A percentile compares a stretch with the other conserved stretches of the same genome.
These are phyloP conservation scores for Heliamphora exappendiculata DNA, from an alignment of 148 eudicot species.

Conservation along the genomic window DNA sequence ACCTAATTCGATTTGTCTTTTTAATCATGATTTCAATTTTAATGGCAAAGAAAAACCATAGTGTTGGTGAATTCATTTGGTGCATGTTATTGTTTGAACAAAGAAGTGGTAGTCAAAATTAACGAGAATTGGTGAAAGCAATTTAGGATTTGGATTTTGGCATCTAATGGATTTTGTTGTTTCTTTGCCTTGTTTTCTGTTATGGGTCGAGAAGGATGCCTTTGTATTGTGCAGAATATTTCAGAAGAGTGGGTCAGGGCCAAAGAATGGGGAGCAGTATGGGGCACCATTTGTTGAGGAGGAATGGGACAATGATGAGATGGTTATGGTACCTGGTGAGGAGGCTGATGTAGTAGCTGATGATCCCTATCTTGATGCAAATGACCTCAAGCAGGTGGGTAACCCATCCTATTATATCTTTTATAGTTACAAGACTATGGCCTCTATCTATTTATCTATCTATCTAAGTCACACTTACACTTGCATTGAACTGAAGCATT, in stretches of 20 bases:
- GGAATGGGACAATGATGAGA: constrained; percentile 77
- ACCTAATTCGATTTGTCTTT: not conserved
- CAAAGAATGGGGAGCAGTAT: constrained; percentile 91
- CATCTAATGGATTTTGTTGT: not conserved
- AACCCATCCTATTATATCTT: not conserved
- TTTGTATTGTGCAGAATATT: constrained; percentile 84
- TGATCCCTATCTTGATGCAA: constrained; percentile 44
- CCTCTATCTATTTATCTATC: not conserved
- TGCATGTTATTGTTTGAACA: not conserved
- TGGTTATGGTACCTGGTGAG: constrained; percentile 33
- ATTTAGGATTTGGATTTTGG: not conserved
- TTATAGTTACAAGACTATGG: not conserved
- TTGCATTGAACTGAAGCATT: not conserved
- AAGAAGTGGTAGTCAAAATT: not conserved
- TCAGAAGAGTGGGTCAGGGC: constrained; percentile 96
- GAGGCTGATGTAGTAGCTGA: constrained; percentile 42
- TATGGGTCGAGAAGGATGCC: constrained; percentile 55
- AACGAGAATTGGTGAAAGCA: not conserved
- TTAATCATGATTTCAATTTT: not conserved
- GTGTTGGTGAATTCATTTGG: not conserved
- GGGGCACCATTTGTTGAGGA: constrained; percentile 93
- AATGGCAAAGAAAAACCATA: not conserved
- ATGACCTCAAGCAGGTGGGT: constrained; percentile 67
- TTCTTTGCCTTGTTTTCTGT: not conserved
- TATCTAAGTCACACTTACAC: not conserved